A percentile compares a stretch with the other conserved stretches of the same genome.
phyloP scores from a whole-genome alignment of 352 stramenopile genomes.

The Phytopythium boreale region DNA sequence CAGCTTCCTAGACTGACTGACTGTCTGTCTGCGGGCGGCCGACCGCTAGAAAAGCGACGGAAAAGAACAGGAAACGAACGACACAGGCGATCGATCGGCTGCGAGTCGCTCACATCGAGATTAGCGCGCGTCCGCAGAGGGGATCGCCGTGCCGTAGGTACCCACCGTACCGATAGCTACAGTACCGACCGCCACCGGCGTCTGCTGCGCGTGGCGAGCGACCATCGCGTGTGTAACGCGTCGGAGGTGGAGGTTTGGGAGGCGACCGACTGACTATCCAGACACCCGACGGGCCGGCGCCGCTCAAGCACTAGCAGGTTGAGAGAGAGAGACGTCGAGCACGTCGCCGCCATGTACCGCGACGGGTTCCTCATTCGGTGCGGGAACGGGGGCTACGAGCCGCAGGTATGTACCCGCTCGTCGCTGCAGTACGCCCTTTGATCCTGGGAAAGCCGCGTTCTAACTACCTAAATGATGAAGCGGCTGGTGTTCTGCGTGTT shows the following conservation, averaged over 20 bases:
- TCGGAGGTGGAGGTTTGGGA: too few relatives aligned
- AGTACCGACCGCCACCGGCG: too few relatives aligned
- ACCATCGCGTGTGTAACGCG: too few relatives aligned
- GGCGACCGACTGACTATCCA: too few relatives aligned
- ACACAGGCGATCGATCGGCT: background rate
- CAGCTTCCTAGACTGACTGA: too few relatives aligned
- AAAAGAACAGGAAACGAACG: background rate
- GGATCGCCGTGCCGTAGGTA: too few relatives aligned
- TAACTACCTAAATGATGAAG: constrained; percentile 17
- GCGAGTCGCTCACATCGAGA: background rate
- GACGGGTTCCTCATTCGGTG: constrained; percentile 79
- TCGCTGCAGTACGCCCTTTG: background rate
- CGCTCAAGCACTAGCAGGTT: too few relatives aligned
- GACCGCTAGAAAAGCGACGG: too few relatives aligned
- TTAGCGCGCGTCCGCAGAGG: background rate
- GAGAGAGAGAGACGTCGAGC: background rate
- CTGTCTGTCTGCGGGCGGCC: too few relatives aligned
- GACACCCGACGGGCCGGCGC: background rate
- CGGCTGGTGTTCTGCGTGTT: constrained; percentile 76
- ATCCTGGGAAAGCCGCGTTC: background rate
- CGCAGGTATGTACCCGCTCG: constrained; percentile 27
- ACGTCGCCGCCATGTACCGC: constrained; percentile 51
- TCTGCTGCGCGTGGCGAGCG: too few relatives aligned
- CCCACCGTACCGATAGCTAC: too few relatives aligned
- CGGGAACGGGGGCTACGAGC: constrained; percentile 39